These are phyloP conservation scores for Fusarium coffeatum DNA, from an alignment of 2,329 filamentous ascomycete genomes.

Conservation along the genomic window DNA sequence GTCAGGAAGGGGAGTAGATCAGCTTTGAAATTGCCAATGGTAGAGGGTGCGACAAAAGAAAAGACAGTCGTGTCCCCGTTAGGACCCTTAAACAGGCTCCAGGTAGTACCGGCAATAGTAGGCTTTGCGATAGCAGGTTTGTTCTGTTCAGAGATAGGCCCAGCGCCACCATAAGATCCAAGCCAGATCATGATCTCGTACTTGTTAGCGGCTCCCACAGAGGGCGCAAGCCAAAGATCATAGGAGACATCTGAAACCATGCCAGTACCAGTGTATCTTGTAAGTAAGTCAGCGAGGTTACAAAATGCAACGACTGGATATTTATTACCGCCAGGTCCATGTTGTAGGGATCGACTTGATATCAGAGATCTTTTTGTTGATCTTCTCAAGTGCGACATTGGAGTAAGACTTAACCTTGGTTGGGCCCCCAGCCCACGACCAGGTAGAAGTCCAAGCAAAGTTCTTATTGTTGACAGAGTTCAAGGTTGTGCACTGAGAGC, in stretches of 20 bases:
- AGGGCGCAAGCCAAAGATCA: slow-evolving; percentile 67
- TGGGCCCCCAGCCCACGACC: slow-evolving; percentile 55
- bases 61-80: slow-evolving; percentile 71
- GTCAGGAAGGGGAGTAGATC: slow-evolving; percentile 68
- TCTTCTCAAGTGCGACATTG: slow-evolving; percentile 55
- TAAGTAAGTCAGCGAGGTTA: background rate
- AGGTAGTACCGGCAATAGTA: slow-evolving; percentile 65
- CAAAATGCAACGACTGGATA: background rate
- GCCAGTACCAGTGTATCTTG: slow-evolving; percentile 47
- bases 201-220: slow-evolving; percentile 56
- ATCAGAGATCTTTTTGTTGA: slow-evolving; percentile 51
- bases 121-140: slow-evolving; percentile 51
- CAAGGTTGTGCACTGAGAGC: slow-evolving; percentile 57
- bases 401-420: slow-evolving; percentile 59
- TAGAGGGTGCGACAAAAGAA: slow-evolving; percentile 59
- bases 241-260: slow-evolving; percentile 68
- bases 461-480: slow-evolving; percentile 50
- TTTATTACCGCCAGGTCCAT: slow-evolving; percentile 44
- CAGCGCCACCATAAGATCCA: slow-evolving; percentile 63
- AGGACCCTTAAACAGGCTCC: slow-evolving; percentile 70
- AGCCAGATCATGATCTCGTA: slow-evolving; percentile 77
- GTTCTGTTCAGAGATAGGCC: slow-evolving; percentile 58
- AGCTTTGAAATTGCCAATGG: slow-evolving; percentile 64
- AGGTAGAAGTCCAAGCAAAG: slow-evolving; percentile 56
- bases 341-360: slow-evolving; percentile 52